Percentiles rank a stretch among this genome's conserved stretches.
Conservation (phyloP, 164 flowering plant genomes). For the Platanus orientalis region DNA sequence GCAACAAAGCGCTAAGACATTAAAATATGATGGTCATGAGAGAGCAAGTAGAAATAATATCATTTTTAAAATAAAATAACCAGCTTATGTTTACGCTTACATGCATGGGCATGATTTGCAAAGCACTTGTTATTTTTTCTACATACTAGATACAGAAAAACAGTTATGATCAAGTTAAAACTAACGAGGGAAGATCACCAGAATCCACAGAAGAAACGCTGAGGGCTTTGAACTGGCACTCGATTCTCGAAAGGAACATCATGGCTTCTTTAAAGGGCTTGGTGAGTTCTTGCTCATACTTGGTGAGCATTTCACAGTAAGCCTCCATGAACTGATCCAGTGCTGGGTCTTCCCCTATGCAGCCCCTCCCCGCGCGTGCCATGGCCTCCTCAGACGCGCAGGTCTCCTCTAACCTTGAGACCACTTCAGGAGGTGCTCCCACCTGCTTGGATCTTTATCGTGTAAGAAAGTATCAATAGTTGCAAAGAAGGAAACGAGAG, state of each 20-base stretch:
- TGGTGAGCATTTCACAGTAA: constrained; percentile 90
- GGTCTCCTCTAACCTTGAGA: constrained; percentile 69
- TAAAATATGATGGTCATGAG: no score
- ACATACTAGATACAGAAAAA: background rate
- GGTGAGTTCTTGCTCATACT: constrained; percentile 86
- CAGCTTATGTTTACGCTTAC: background rate
- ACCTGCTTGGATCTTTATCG: constrained; percentile 34
- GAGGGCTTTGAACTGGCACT: constrained; percentile 83
- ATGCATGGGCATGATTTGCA: background rate
- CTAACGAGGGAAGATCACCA: constrained; percentile 18
- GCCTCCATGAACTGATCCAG: constrained; percentile 99
- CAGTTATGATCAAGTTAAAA: background rate
- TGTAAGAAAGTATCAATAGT: background rate
- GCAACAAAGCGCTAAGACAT: no score
- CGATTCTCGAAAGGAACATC: constrained; percentile 73
- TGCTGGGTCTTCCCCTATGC: constrained; percentile 76
- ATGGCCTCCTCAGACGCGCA: constrained; percentile 43
- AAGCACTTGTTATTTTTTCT: background rate
- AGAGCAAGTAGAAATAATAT: no score
- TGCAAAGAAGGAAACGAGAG: background rate
- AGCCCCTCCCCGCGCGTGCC: constrained; percentile 22
- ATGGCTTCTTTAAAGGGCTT: constrained; percentile 94
- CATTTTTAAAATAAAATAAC: no score
- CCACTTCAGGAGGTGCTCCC: constrained; percentile 94
- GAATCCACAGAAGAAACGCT: constrained; percentile 48